Conservation (phyloP, 192 early-diverging fungal species). For the Chytriomyces sp. region DNA sequence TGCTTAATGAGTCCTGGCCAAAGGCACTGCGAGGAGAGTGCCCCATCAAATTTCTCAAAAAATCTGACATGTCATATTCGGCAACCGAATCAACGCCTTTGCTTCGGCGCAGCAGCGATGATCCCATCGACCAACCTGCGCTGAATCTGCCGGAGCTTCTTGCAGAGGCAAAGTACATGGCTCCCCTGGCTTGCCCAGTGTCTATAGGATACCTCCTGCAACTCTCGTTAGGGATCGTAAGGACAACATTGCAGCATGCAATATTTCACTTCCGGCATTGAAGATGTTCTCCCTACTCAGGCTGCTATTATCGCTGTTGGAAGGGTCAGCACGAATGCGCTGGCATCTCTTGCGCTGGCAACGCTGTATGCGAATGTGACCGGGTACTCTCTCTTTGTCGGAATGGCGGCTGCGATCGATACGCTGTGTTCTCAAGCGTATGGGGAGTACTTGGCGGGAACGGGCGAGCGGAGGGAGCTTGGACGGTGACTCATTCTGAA, state of each 20-base stretch:
- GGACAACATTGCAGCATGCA: neutral
- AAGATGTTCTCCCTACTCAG: neutral
- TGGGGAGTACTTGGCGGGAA: slow-evolving; percentile 29
- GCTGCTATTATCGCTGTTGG: slow-evolving; percentile 25
- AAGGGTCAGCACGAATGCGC: slow-evolving; percentile 41
- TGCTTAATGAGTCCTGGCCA: no score
- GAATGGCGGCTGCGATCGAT: slow-evolving; percentile 57
- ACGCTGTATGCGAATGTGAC: slow-evolving; percentile 54
- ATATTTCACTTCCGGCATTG: neutral
- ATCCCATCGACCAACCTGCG: no score
- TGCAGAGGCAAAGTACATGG: slow-evolving; percentile 1
- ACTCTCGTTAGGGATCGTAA: neutral
- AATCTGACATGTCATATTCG: no score
- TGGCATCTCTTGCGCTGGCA: slow-evolving; percentile 43
- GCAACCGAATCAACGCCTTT: no score
- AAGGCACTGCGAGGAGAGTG: no score
- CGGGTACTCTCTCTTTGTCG: slow-evolving; percentile 48
- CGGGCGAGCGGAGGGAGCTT: slow-evolving; percentile 39
- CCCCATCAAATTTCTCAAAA: no score
- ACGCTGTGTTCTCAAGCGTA: slow-evolving; percentile 58
- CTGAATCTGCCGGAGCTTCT: no score
- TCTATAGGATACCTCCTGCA: slow-evolving; percentile 30
- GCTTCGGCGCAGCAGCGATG: no score
- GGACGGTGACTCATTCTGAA: slow-evolving; percentile 39
- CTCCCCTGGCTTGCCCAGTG: slow-evolving; percentile 22